Evolutionary conservation across 768 basidiomycete genomes (phyloP), one percentile per base, ranked within the genome.

Genomic region (Agaricus blazei): DNA sequence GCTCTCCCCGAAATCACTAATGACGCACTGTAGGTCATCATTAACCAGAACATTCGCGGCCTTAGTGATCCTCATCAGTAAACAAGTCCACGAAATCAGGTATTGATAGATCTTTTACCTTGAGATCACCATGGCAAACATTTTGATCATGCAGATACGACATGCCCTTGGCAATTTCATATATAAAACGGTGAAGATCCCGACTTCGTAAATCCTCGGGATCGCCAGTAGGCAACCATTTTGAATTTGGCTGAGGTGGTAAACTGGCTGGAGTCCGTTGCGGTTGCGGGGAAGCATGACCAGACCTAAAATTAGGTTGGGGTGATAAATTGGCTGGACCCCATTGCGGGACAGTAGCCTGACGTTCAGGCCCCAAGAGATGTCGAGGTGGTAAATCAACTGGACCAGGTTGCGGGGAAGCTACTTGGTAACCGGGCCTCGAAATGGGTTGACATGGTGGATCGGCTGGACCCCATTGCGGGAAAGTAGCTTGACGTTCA

Each of bases 1-100:
- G 60, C 82, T 86, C 66, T 92, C 86, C 0, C 88, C 90, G 65
- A 94, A 93, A 64, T 93, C 90, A 28, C 88, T 82, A 41, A 93
- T 82, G 40, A 92, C 76, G 56, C 89, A 92, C 44, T 72, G 78
- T 2, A 79, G 75, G 1, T 75, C 67, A 57, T 89, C 83, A 60
- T 87, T 81, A 11, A 94, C 82, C 2, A 93, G 79, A 14, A 93
- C 80, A 64, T 94, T 93, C 2, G 85, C 76, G 2, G 81, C 87
- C 87, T 80, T 42, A 45, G 40, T 29, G 43, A 3, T 49, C n/a
- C 40, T 41, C 28, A 37, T 56, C 40, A 31, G 7, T 41, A 19
- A 6, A 8, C 40, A 41, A 15, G 12, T 2, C 41, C 9, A 14
- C 29, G 48, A 34, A n/a, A 8, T 52, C 47, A 12, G 9, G n/a